Evolutionary conservation across 371 early-diverging fungal genomes (phyloP).

Genomic region (Funneliformis caledonium): DNA sequence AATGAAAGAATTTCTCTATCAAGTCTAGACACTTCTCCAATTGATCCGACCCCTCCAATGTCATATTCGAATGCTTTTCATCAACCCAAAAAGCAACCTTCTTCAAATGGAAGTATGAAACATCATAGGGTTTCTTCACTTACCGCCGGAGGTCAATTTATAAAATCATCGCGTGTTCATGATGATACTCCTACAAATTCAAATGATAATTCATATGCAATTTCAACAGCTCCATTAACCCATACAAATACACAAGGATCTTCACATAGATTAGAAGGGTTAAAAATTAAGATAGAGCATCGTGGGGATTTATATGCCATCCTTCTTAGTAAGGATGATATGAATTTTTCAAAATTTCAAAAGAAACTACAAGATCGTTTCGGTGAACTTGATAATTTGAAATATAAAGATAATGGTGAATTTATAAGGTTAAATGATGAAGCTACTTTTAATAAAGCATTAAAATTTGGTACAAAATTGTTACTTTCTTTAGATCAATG

Average conservation of each 20-base stretch:
- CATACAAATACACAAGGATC: neutral
- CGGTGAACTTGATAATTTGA: neutral
- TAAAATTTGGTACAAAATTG: neutral
- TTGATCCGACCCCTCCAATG: slow-evolving; percentile 33
- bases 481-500: neutral
- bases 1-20: neutral
- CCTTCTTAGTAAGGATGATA: neutral
- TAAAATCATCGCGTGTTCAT: slow-evolving; percentile 22
- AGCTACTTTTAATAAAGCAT: neutral
- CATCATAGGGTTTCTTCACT: neutral
- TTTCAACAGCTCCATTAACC: neutral
- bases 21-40: neutral
- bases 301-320: neutral
- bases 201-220: neutral
- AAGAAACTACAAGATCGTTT: neutral
- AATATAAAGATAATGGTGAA: neutral
- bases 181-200: slow-evolving; percentile 6
- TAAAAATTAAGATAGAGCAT: neutral
- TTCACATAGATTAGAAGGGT: neutral
- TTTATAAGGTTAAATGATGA: neutral
- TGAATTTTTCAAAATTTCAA: neutral
- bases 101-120: slow-evolving; percentile 16
- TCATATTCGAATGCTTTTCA: slow-evolving; percentile 14
- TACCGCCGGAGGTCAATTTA: slow-evolving; percentile 6
- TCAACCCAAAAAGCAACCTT: slow-evolving; percentile 12